Percentiles rank a stretch among this genome's conserved stretches.
phyloP scores from a whole-genome alignment of 1,284 basidiomycete species.

The Ceratobasidium theobromae region DNA sequence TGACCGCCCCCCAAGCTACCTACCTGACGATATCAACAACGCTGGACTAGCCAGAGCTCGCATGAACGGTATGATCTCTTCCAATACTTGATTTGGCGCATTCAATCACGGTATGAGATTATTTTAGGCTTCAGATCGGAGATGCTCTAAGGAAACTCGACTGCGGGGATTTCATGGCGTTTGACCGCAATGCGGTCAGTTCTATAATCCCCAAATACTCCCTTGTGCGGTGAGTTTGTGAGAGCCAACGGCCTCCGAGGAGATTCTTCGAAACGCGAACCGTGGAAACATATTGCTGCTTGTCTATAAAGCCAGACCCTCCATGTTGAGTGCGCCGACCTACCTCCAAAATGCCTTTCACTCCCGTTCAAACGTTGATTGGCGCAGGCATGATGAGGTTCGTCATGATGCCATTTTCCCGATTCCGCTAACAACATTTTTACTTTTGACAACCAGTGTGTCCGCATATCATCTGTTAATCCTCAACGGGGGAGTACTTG shows the following conservation, averaged over 20 bases:
- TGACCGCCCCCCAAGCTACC: neutral
- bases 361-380: slow-evolving; percentile 11
- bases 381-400: slow-evolving; percentile 22
- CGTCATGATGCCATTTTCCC: neutral
- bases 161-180: neutral
- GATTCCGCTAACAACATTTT: neutral
- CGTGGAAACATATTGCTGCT: neutral
- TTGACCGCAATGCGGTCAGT: neutral
- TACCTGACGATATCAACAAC: neutral
- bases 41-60: neutral
- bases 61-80: neutral
- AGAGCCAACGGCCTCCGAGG: neutral
- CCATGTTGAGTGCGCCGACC: neutral
- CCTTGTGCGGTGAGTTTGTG: neutral
- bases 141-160: no score
- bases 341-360: slow-evolving; percentile 13
- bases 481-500: slow-evolving; percentile 17
- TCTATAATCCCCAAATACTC: neutral
- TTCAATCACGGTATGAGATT: neutral
- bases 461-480: slow-evolving; percentile 8
- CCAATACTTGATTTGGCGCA: no score
- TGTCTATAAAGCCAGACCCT: neutral
- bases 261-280: neutral
- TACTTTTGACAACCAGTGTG: neutral
- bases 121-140: neutral